phyloP scores from a whole-genome alignment of 2,329 filamentous ascomycete genomes.

The Aspergillus eucalypticola region DNA sequence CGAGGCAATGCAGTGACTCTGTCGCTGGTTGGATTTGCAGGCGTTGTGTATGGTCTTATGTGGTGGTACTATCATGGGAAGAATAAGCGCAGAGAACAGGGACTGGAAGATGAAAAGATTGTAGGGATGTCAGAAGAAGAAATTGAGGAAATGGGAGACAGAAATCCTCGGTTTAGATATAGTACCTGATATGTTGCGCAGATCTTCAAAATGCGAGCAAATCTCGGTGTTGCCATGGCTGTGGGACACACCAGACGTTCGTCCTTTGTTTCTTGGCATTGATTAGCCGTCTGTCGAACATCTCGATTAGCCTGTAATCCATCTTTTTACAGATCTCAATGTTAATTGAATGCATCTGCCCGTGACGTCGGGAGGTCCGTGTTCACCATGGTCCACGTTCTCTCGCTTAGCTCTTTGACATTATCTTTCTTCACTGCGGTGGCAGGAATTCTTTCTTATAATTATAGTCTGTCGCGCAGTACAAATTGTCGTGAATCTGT shows the following conservation, averaged over 20 bases:
- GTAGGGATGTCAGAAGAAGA: conserved; percentile 43
- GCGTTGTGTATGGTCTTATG: conserved; percentile 55
- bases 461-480: not conserved
- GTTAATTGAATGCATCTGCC: not conserved
- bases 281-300: not conserved
- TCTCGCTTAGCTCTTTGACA: conserved; percentile 1
- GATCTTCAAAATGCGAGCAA: not conserved
- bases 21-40: conserved; percentile 58
- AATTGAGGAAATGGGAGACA: conserved; percentile 46
- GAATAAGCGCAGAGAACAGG: conserved; percentile 47
- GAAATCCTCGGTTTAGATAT: conserved; percentile 43
- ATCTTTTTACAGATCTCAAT: not conserved
- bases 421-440: conserved; percentile 16
- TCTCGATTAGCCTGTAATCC: not conserved
- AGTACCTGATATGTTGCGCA: conserved; percentile 30
- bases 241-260: not conserved
- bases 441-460: conserved; percentile 12
- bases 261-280: not conserved
- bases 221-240: not conserved
- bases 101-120: conserved; percentile 42
- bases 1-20: conserved; percentile 64
- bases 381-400: conserved; percentile 9
- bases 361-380: not conserved
- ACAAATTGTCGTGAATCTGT: not conserved
- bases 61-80: conserved; percentile 54